Evolutionary conservation across 257 asterid species (phyloP), one percentile per base, ranked within the genome.

Genomic region (Fraxinus excelsior): DNA sequence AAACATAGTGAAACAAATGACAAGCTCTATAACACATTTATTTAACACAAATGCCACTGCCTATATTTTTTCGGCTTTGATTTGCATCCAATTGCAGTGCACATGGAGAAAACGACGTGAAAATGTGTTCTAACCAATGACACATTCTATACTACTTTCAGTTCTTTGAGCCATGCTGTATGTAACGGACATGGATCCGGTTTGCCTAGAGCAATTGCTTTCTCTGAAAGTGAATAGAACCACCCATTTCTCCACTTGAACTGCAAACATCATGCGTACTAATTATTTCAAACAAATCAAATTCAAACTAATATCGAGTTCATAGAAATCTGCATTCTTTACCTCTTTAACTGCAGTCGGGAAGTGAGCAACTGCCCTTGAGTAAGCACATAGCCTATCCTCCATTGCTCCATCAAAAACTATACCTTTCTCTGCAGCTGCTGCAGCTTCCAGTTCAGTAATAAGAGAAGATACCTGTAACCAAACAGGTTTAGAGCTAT

Each of bases 281-380:
- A 35, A 16, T 7, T 18, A 28, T 46, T 46, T 13, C 58, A 46
- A 46, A 46, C 7, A 46, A 32, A 4, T 29, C 53, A 74, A 73
- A 46, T 71, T 44, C 46, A 67, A 44, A 26, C 12, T 42, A 0
- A 12, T 19, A 58, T 60, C 7, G 11, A 28, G 8, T 5, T n/a
- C 65, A n/a, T n/a, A 35, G 28, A 62, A 11, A 26, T 67, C 67
- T 34, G 44, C 10, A 62, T 71, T 79, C 60, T 51, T 83, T 80
- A 96, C 98, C 98, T 96, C 98, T 85, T 96, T 93, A 28, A 96
- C 99, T 44, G 98, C 99, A 3, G 96, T 93, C 25, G 99, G 99
- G 79, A 96, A 96, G 81, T 93, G 98, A 18, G 97, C 91, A 53
- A 93, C 99, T 11, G 97, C 97, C 29, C 95, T 84, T 0, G 98